These are phyloP conservation scores for Apiospora arundinis DNA, from an alignment of 2,329 filamentous ascomycete species.

Conservation along the genomic window DNA sequence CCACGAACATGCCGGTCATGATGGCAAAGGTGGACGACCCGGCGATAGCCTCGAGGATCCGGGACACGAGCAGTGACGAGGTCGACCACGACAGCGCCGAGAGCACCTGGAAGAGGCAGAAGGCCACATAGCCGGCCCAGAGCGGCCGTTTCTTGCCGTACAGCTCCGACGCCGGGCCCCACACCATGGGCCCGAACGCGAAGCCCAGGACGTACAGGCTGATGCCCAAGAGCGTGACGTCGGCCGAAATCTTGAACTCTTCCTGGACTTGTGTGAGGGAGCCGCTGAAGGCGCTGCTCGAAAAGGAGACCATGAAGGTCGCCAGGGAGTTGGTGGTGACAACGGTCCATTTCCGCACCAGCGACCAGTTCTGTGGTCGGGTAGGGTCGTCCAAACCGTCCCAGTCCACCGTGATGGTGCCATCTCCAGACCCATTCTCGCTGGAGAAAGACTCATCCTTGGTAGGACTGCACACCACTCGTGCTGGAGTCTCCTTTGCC, in stretches of 20 bases:
- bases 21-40: neutral
- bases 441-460: neutral
- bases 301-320: constrained; percentile 2
- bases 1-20: neutral
- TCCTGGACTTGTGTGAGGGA: neutral
- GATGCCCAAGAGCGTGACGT: neutral
- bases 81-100: neutral
- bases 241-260: neutral
- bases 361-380: neutral
- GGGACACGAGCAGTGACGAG: neutral
- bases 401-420: neutral
- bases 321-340: neutral
- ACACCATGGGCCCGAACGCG: neutral
- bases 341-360: neutral
- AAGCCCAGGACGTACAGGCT: neutral
- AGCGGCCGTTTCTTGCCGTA: neutral
- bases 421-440: neutral
- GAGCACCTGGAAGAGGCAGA: neutral
- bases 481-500: neutral
- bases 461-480: neutral
- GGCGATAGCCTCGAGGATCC: neutral
- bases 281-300: neutral
- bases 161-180: neutral
- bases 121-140: neutral
- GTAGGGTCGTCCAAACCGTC: neutral